Base-by-base conservation (phyloP, 2,329 filamentous ascomycete genomes). In the Ceratocystis destructans region DNA sequence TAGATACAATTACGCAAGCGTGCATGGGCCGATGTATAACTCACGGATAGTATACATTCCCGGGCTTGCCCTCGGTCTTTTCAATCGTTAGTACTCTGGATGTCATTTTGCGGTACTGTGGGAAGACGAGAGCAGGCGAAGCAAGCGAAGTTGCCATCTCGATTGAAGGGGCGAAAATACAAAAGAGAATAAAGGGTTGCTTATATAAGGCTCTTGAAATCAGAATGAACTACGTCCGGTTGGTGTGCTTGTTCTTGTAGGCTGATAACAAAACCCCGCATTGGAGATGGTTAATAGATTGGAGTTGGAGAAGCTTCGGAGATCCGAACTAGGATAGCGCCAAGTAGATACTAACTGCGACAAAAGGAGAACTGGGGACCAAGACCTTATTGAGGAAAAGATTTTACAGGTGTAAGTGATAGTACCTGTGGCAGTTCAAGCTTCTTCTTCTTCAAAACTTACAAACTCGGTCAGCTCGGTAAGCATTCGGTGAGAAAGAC, bases 1-100 rank as follows among this genome's bases (percentile, higher is more conserved):
- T 41, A 41, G 37, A 41, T 15, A 10, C 37, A 4, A 41, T 15
- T 41, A 41, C 10, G 37, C 37, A 41, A 41, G 37, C 10, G 22
- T 37, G 31, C n/a, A 44, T 66, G 53, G 37, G 33, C 50, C 17
- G 8, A 15, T n/a, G 57, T 5, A 41, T n/a, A 31, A 22, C 80
- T 74, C 73, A 86, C 83, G 88, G 88, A 72, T 92, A 91, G 77
- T 93, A 96, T 70, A 96, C 92, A 75, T 92, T 79, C 67, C 91
- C 91, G 7, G 91, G 91, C 77, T 92, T 93, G 71, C 88, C 89
- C 70, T 90, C 87, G 64, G 88, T 79, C 70, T 89, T 81, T 71
- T 85, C 80, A 69, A 92, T 79, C 31, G 82, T 81, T 65, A 90
- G 81, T 67, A 61, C 46, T n/a, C 62, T 59, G 3, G 59, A 59